Evolutionary conservation across 2,329 filamentous ascomycete genomes (phyloP).

Genomic region (Gliomastix tumulicola): DNA sequence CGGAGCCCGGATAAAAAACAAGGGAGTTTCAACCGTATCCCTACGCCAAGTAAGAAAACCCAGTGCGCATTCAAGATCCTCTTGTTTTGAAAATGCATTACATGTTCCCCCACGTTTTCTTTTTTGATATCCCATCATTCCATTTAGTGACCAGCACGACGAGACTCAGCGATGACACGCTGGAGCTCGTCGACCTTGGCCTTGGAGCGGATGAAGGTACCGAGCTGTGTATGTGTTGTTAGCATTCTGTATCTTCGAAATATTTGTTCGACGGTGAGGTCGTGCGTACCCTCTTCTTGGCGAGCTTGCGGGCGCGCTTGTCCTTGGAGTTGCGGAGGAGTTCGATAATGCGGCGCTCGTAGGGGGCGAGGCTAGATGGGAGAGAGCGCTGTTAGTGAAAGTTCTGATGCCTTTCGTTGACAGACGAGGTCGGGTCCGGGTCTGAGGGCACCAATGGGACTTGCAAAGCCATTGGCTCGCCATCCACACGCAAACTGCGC

Average conservation of each 20-base stretch:
- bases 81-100: too few species aligned
- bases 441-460: too few species aligned
- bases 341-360: constrained; percentile 99
- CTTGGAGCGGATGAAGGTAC: constrained; percentile 98
- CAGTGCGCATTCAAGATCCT: too few species aligned
- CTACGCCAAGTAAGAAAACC: too few species aligned
- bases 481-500: too few species aligned
- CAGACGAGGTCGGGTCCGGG: too few species aligned
- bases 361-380: constrained; percentile 65
- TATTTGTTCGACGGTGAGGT: constrained; percentile 1
- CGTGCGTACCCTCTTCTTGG: constrained; percentile 88
- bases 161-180: constrained; percentile 94
- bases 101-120: too few species aligned
- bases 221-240: constrained; percentile 56
- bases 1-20: too few species aligned
- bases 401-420: too few species aligned
- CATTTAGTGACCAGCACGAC: constrained; percentile 57
- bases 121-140: constrained; percentile 1
- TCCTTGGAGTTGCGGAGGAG: constrained; percentile 98
- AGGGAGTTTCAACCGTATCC: too few species aligned
- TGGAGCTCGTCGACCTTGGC: constrained; percentile 99
- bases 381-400: constrained; percentile 16
- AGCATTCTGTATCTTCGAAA: constrained; percentile 8
- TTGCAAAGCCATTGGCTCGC: too few species aligned
- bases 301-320: constrained; percentile 97